Base-by-base conservation (phyloP, 495 filamentous ascomycete genomes). In the Talaromyces ruber region DNA sequence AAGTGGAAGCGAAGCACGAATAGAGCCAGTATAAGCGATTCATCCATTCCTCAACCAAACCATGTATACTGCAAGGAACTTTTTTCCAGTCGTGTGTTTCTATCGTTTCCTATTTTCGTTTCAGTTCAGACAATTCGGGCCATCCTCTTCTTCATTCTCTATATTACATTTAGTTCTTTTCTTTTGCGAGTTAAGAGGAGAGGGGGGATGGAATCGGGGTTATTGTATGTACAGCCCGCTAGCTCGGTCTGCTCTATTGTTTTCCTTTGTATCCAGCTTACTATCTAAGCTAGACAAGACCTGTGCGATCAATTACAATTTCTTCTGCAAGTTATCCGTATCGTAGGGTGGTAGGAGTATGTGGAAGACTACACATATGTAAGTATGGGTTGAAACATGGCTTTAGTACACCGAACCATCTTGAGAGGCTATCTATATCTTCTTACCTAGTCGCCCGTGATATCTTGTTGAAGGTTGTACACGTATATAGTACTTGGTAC, bases 1-100 rank as follows among this genome's bases (percentile, higher is more conserved):
- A 89, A 86, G 60, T 7, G 25, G 16, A 52, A 47, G 9, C 5
- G 6, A 47, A 47, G 43, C 18, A 47, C 18, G 43, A 47, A 21
- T 47, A 47, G 43, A 47, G 43, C 43, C 43, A 47, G 43, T 47
- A 47, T 47, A 21, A 47, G 43, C 43, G 43, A 30, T 58, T 28
- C 55, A 32, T 22, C 25, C 55, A 58, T 58, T 59, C 30, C 22
- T 37, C 26, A 59, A 37, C 18, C 6, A 58, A 32, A 47, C 18
- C 43, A 60, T 60, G 58, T 60, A 57, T 57, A 57, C 54, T 57
- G 54, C 26, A 21, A 22, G 54, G 29, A 30, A n/a, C n/a, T 5
- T 53, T 14, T 22, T 30, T 32, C 6, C 16, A 8, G 4, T 32
- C 14, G 16, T 34, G 54, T 57, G 54, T 57, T 57, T 57, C 28